These are phyloP conservation scores for Lichtheimia ornata DNA, from an alignment of 371 early-diverging fungal species.

Conservation along the genomic window DNA sequence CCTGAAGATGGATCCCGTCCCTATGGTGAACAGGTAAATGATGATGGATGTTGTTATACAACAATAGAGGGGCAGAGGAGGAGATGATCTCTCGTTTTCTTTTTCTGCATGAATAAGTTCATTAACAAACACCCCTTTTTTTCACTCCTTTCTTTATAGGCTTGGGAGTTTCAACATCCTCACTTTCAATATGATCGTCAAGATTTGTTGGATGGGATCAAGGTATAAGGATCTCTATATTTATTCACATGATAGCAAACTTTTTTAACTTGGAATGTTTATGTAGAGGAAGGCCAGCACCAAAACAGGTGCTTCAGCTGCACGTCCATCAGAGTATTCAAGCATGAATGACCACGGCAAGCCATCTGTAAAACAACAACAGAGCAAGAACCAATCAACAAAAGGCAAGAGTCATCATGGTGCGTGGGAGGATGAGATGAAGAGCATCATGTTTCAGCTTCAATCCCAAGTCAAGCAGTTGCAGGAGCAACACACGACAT, in stretches of 20 bases:
- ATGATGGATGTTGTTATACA: too few species aligned
- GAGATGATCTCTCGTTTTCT: not conserved
- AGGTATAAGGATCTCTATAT: conserved; percentile 17
- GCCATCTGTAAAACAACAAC: not conserved
- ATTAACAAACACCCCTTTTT: not conserved
- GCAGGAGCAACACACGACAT: conserved; percentile 33
- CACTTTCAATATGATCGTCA: conserved; percentile 64
- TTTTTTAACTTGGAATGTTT: not conserved
- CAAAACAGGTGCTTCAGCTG: conserved; percentile 7
- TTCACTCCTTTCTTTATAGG: conserved; percentile 27
- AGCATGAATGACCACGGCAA: not conserved
- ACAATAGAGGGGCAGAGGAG: too few species aligned
- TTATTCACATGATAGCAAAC: too few species aligned
- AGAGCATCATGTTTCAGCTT: conserved; percentile 26
- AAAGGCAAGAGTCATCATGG: not conserved
- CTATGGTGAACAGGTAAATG: conserved; percentile 69
- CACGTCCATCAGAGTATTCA: not conserved
- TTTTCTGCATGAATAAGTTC: not conserved
- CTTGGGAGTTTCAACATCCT: conserved; percentile 81
- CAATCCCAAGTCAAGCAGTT: conserved; percentile 48
- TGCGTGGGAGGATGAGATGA: conserved; percentile 19
- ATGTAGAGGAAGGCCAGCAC: conserved; percentile 34
- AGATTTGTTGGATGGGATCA: conserved; percentile 65
- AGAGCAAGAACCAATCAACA: not conserved
- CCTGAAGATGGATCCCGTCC: conserved; percentile 57